Evolutionary conservation across 2,329 filamentous ascomycete species (phyloP), one percentile per base, ranked within the genome.

Genomic region (Macrophomina tecta): DNA sequence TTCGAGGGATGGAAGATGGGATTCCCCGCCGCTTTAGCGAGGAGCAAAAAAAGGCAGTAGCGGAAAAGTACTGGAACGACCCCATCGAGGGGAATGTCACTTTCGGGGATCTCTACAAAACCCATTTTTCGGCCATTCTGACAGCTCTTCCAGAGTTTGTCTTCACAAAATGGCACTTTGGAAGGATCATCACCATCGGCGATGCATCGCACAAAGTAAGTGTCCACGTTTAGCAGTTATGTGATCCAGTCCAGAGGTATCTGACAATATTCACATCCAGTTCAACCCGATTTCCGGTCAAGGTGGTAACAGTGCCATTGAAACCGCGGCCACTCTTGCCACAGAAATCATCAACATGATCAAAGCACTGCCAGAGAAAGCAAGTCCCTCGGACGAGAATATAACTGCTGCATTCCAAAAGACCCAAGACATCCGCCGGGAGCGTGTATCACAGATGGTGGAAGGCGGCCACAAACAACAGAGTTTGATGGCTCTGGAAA

Each of bases 161-260:
- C 1, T 74, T 79, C 16, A 69, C 75, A 8, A 73, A 75, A 38
- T 82, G 80, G 77, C 74, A 79, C 58, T 80, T 75, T 42, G 72
- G 75, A 12, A 71, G 81, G 11, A 76, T 80, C 3, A 73, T 82
- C 1, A 71, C 76, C 1, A 74, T 82, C 8, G 81, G 81, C 0
- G 81, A 83, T 68, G 73, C 80, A 1, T 78, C 74, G 4, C 80
- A 83, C 68, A 83, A 82, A 73, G 78, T 77, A 1, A 7, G 4
- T 16, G 23, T 9, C 23, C 7, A 9, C 16, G 23, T 23, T 23
- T 23, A 23, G 23, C 23, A 23, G 23, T 3, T 3, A 23, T 23
- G 23, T 23, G 23, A 23, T 23, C 9, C 12, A 16, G 28, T 4
- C 1, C 14, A 2, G 4, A 2, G 12, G 6, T 16, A 7, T 8